Base-by-base conservation (phyloP, 106 monocot species). In the Allium sativum region DNA sequence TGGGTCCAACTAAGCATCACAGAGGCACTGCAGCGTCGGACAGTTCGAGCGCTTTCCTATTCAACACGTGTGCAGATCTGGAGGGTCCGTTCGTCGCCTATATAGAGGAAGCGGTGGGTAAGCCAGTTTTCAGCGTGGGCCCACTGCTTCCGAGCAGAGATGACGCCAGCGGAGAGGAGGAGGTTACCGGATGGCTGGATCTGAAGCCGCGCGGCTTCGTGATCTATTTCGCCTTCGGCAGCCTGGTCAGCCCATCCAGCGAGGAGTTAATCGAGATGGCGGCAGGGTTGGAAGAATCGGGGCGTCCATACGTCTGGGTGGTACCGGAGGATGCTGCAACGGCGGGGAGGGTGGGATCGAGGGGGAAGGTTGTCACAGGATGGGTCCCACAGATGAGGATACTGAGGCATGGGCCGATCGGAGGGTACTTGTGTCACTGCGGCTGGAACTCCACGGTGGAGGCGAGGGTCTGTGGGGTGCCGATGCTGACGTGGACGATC, bases 371-470 rank as follows among this genome's bases (percentile, higher is more conserved):
- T 14, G 62, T 83, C 48, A 13, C 21, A 1, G 78, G 83, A 44
- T 83, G 83, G 83, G 83, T 78, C 14, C 83, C 83, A 53, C 83
- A 83, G 69, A 58, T 78, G 66, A 18, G 55, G 17, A 73, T 83
- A 10, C 62, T 83, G 55, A 72, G 69, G 65, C 83, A 83, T 48
- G 52, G 65, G 7, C 55, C 83, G 7, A 78, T 72, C 16, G 83
- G 67, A 4, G 78, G 54, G 40, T 83, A 60, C 55, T 55, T 83
- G 19, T 76, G 64, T 52, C 88, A 89, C 42, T 73, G 88, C 70
- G 89, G 89, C 10, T 89, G 89, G 89, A 84, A 89, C 67, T 89
- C 89, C 13, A 68, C 71, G 21, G 13, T 84, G 54, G 89, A 89
- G 71, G 78, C 83, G 69, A 42, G 78, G 65, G 59, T 52, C 5